Evolutionary conservation across 1,284 basidiomycete species (phyloP), one percentile per base, ranked within the genome.

Genomic region (Sporisorium exsertum): DNA sequence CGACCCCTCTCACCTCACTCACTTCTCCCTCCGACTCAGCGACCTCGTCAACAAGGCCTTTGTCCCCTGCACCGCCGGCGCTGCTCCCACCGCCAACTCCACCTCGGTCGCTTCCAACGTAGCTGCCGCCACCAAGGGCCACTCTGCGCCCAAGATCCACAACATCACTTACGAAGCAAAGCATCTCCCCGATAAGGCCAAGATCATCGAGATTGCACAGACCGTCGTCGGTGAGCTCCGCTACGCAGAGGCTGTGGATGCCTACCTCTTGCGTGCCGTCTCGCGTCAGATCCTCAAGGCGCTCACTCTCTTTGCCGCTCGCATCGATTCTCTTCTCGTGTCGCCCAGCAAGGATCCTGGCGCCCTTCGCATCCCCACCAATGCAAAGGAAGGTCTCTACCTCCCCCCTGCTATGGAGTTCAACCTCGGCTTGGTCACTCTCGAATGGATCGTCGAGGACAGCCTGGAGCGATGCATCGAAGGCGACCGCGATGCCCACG

Each of bases 31-130:
- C 12, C 66, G 65, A 33, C 72, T 85, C 29, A 83, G 78, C 58
- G 83, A 85, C 45, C 78, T 85, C 26, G 80, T 84, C 47, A 84
- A 84, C 73, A 79, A 81, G 59, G 79, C 81, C 24, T 83, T 85
- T 59, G 64, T 78, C 2, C 73, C 82, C 3, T 80, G 78, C 67
- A 58, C 67, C 20, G 63, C 59, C 1, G 71, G 52, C 27, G 51
- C 29, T 16, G 35, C 58, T 32, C 58, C 66, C 20, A 35, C 67
- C 33, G 53, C 56, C 32, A 51, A 32, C 50, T 51, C 64, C n/a
- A 64, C 54, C 52, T 69, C 65, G 26, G 58, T 69, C 16, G 77
- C 70, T 18, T 66, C 67, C 53, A 69, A 65, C 54, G 65, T 78
- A n/a, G 72, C 76, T 22, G 78, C 70, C 3, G 78, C 76, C 13